Evolutionary conservation across 148 eudicot species (phyloP).

Genomic region (Rhododendron henanense): DNA sequence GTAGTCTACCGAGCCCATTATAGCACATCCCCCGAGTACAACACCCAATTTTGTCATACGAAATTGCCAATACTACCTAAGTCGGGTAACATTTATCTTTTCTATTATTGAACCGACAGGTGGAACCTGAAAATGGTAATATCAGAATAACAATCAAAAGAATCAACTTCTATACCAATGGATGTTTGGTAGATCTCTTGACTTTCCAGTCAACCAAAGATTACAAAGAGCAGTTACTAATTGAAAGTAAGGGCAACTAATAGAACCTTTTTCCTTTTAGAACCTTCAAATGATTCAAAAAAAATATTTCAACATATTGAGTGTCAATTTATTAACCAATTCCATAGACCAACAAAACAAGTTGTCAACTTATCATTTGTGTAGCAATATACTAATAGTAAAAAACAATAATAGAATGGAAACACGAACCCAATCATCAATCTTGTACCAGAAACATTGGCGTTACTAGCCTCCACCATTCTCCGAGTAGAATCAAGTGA

Average conservation of each 20-base stretch:
- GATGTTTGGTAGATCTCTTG: background rate
- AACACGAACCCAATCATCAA: constrained; percentile 64
- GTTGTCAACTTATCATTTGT: background rate
- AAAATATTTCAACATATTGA: background rate
- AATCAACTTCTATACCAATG: background rate
- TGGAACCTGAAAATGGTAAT: background rate
- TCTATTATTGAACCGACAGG: background rate
- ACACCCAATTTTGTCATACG: background rate
- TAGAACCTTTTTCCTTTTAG: background rate
- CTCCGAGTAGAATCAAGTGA: constrained; percentile 65
- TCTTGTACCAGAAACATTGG: constrained; percentile 99
- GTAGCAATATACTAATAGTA: background rate
- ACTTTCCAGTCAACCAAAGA: background rate
- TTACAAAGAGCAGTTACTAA: background rate
- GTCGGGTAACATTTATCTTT: background rate
- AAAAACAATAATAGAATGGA: constrained; percentile 31
- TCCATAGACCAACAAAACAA: background rate
- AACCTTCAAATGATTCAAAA: background rate
- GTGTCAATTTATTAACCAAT: background rate
- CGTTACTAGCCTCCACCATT: constrained; percentile 94
- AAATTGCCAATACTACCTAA: background rate
- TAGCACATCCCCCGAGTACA: background rate
- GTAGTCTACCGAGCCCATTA: background rate
- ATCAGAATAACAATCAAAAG: background rate
- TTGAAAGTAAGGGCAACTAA: background rate